Conservation (phyloP, 306 rosid genomes). For the Prunus salicina region DNA sequence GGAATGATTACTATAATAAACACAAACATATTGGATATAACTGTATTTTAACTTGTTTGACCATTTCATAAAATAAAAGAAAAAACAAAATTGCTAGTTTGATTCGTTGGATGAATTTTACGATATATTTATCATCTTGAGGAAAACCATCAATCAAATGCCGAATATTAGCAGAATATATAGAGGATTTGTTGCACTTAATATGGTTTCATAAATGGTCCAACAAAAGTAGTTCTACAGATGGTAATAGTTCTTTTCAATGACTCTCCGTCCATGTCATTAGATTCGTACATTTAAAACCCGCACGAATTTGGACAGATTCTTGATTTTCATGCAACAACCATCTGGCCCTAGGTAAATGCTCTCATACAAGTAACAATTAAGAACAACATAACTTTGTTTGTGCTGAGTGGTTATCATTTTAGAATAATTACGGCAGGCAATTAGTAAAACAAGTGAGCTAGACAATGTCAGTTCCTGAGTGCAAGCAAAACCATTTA, state of each 20-base stretch:
- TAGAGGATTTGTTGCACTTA: neutral
- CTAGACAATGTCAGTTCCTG: neutral
- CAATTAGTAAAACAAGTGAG: neutral
- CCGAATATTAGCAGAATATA: neutral
- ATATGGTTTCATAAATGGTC: neutral
- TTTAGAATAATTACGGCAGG: neutral
- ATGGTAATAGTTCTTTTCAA: neutral
- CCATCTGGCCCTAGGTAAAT: neutral
- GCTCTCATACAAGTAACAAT: neutral
- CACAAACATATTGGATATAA: neutral
- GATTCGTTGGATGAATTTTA: neutral
- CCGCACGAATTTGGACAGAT: neutral
- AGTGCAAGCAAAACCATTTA: neutral
- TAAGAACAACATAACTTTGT: neutral
- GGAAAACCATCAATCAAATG: constrained; percentile 2
- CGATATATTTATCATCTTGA: neutral
- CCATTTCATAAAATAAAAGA: neutral
- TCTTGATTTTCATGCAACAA: neutral
- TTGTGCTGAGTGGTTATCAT: neutral
- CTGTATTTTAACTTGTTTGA: neutral
- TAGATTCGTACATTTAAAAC: neutral
- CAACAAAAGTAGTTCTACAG: neutral
- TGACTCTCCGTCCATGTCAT: neutral
- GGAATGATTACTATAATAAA: neutral
- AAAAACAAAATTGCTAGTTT: neutral